phyloP scores from a whole-genome alignment of 1,139 yeast genomes.

The Taphrina betulina region DNA sequence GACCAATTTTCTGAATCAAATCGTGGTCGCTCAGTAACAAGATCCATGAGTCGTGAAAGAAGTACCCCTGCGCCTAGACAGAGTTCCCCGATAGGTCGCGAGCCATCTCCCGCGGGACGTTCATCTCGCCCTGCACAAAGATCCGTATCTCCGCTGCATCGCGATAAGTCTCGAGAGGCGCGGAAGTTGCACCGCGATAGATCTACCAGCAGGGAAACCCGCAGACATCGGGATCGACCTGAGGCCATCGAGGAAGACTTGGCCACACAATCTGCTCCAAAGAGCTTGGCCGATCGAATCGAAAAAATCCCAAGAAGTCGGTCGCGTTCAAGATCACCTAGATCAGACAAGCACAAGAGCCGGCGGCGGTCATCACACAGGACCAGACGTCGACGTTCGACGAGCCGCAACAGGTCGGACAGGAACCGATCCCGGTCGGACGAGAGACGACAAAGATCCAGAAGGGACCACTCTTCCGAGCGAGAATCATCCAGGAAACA shows the following conservation, averaged over 20 bases:
- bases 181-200: no score
- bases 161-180: no score
- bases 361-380: slow-evolving; percentile 4
- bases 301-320: background rate
- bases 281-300: slow-evolving; percentile 8
- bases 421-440: background rate
- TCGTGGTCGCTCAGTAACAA: slow-evolving; percentile 9
- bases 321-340: slow-evolving; percentile 1
- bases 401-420: background rate
- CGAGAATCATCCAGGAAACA: background rate
- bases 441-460: background rate
- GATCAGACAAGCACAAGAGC: background rate
- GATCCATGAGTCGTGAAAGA: slow-evolving; percentile 3
- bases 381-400: slow-evolving; percentile 5
- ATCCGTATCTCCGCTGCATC: no score
- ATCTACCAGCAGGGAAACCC: no score
- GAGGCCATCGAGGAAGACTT: no score
- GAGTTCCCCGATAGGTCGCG: no score
- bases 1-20: background rate
- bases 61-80: no score
- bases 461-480: background rate
- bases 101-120: no score
- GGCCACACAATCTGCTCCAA: no score
- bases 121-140: no score
- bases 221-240: no score